Conservation (phyloP, 2,329 filamentous ascomycete species). For the Dactylonectria estremocensis region DNA sequence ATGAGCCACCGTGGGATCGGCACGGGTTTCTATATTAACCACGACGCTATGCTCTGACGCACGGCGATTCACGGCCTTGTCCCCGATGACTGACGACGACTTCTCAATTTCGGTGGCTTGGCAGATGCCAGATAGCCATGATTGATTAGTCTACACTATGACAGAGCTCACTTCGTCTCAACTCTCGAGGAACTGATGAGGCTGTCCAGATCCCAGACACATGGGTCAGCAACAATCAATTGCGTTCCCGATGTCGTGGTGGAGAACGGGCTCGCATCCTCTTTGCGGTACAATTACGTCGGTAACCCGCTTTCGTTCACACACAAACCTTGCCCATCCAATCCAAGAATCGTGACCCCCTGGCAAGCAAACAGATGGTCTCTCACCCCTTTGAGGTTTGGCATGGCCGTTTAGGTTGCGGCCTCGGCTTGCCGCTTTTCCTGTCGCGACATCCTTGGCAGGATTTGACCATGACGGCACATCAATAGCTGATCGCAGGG, state of each 20-base stretch:
- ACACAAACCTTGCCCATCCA: slow-evolving; percentile 14
- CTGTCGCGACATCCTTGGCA: slow-evolving; percentile 35
- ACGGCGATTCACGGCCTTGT: slow-evolving; percentile 28
- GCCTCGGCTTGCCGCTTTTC: slow-evolving; percentile 19
- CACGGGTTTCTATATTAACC: slow-evolving; percentile 36
- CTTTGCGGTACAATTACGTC: slow-evolving; percentile 26
- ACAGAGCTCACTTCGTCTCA: slow-evolving; percentile 19
- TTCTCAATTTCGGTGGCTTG: slow-evolving; percentile 26
- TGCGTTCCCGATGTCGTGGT: slow-evolving; percentile 24
- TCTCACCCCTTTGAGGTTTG: slow-evolving; percentile 22
- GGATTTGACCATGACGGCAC: slow-evolving; percentile 25
- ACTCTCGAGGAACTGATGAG: slow-evolving; percentile 28
- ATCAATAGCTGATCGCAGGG: slow-evolving; percentile 23
- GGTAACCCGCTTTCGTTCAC: slow-evolving; percentile 23
- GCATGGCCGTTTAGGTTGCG: slow-evolving; percentile 33
- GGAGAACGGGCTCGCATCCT: slow-evolving; percentile 22
- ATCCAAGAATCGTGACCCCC: slow-evolving; percentile 2
- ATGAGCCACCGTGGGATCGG: slow-evolving; percentile 39
- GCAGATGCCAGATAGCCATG: slow-evolving; percentile 13
- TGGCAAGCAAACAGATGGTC: slow-evolving; percentile 6
- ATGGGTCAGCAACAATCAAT: slow-evolving; percentile 25
- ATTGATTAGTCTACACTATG: slow-evolving; percentile 18
- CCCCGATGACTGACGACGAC: slow-evolving; percentile 22
- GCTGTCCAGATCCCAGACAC: slow-evolving; percentile 32
- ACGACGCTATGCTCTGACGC: slow-evolving; percentile 21